Evolutionary conservation across 2,329 filamentous ascomycete genomes (phyloP), one percentile per base, ranked within the genome.

Genomic region (Ilyonectria robusta): DNA sequence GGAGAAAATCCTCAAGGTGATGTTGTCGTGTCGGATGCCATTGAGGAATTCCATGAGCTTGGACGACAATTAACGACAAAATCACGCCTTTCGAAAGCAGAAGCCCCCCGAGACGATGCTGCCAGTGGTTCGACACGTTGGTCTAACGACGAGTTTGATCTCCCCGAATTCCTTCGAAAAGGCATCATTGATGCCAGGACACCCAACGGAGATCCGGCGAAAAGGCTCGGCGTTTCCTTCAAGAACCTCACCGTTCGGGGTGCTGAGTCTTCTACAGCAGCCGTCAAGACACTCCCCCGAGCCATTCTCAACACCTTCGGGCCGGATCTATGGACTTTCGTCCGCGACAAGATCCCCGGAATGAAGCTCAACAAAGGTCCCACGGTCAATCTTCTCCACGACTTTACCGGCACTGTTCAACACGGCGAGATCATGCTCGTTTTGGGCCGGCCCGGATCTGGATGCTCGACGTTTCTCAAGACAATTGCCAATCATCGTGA

Each of bases 281-380:
- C 92, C 67, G 91, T 92, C 37, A 88, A 88, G 69, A 93, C 91
- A 0, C 80, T 94, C 0, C 92, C 92, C 0, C 86, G 92, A 69
- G 92, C 92, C 2, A 84, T 94, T 31, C 68, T 93, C 8, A 92
- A 92, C 26, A 93, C 92, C 0, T 94, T 94, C 75, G 92, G 92
- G 0, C 92, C 92, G 0, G 92, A 94, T 78, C 80, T 94, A 1
- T 94, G 92, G 76, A 85, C 83, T 26, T 82, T 92, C 13, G 70
- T 94, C 19, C 40, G 31, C 37, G n/a, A 59, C 3, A 66, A 58
- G 29, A 63, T 66, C 15, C 53, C 53, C 5, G 17, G 9, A 9
- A 15, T 59, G n/a, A 63, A 53, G 21, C 47, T 31, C 54, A 59
- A 21, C 46, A 63, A 59, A 5, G 54, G 47, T 1, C 64, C 58